These are phyloP conservation scores for Scheffersomyces cryptocercus DNA, from an alignment of 1,139 yeast genomes.

Conservation along the genomic window DNA sequence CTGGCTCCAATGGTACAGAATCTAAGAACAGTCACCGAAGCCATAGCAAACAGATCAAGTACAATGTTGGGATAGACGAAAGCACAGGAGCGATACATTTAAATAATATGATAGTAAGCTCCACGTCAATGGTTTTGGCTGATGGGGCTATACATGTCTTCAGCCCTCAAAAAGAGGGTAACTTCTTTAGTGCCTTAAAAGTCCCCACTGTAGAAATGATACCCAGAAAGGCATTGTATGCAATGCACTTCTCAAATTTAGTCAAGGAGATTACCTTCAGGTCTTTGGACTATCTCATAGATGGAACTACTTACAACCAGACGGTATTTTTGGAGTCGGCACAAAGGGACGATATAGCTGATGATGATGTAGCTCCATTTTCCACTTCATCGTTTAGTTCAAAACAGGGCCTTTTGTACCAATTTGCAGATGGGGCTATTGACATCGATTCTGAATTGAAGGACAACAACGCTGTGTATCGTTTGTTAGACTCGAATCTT, in stretches of 20 bases:
- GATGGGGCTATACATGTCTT: slow-evolving; percentile 69
- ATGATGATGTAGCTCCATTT: slow-evolving; percentile 15
- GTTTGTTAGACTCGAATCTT: slow-evolving; percentile 28
- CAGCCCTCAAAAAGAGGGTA: slow-evolving; percentile 17
- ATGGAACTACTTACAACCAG: slow-evolving; percentile 50
- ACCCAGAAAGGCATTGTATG: slow-evolving; percentile 73
- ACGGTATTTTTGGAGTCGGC: slow-evolving; percentile 56
- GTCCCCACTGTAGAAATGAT: slow-evolving; percentile 46
- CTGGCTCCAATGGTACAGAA: slow-evolving; percentile 17
- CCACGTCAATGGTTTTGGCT: slow-evolving; percentile 47
- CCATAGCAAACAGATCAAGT: slow-evolving; percentile 3
- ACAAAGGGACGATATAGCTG: slow-evolving; percentile 42
- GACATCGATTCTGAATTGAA: slow-evolving; percentile 21
- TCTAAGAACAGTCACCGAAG: slow-evolving; percentile 2
- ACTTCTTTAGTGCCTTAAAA: slow-evolving; percentile 32
- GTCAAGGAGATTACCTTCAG: slow-evolving; percentile 72
- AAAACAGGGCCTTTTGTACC: slow-evolving; percentile 56
- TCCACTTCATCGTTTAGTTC: slow-evolving; percentile 25
- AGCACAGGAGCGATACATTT: slow-evolving; percentile 7
- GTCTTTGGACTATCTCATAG: slow-evolving; percentile 56
- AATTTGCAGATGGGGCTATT: slow-evolving; percentile 58
- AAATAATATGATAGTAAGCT: slow-evolving; percentile 19
- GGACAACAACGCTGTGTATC: slow-evolving; percentile 8
- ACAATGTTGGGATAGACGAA: slow-evolving; percentile 7
- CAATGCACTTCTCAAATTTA: slow-evolving; percentile 65